phyloP scores from a whole-genome alignment of 164 flowering plant species.

The Stephania cephalantha region DNA sequence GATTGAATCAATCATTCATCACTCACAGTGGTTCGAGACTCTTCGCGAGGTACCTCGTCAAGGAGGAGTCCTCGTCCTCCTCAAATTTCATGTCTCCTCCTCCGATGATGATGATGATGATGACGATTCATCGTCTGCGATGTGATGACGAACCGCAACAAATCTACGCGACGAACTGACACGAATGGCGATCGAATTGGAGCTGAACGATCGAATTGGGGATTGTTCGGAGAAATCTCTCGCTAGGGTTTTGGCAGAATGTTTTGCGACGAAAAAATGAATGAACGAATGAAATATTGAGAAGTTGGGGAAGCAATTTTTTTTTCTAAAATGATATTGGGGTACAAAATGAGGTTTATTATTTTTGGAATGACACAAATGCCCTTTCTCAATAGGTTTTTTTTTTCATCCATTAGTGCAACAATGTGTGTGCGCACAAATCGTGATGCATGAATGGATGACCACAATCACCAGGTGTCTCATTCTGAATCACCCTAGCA shows the following conservation, averaged over 20 bases:
- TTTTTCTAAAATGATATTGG: not conserved
- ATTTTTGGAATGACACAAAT: no score
- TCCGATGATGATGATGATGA: not conserved
- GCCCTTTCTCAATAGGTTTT: no score
- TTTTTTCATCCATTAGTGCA: no score
- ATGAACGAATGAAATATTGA: not conserved
- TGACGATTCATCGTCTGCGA: slow-evolving; percentile 13
- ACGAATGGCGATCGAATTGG: not conserved
- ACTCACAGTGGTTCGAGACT: slow-evolving; percentile 33
- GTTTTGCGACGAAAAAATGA: no score
- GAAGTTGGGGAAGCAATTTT: slow-evolving; percentile 1
- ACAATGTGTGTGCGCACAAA: no score
- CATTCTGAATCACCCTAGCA: no score
- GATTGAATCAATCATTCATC: not conserved
- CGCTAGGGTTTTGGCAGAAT: not conserved
- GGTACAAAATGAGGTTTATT: not conserved
- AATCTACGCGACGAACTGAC: slow-evolving; percentile 9
- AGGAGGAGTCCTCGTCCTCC: slow-evolving; percentile 14
- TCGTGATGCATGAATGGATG: no score
- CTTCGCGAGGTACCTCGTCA: slow-evolving; percentile 24
- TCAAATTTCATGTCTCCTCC: slow-evolving; percentile 25
- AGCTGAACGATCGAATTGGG: not conserved
- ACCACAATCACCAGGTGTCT: no score
- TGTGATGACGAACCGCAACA: not conserved
- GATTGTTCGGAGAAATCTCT: not conserved